phyloP scores from a whole-genome alignment of 2,329 filamentous ascomycete species.

The Alternaria arborescens region DNA sequence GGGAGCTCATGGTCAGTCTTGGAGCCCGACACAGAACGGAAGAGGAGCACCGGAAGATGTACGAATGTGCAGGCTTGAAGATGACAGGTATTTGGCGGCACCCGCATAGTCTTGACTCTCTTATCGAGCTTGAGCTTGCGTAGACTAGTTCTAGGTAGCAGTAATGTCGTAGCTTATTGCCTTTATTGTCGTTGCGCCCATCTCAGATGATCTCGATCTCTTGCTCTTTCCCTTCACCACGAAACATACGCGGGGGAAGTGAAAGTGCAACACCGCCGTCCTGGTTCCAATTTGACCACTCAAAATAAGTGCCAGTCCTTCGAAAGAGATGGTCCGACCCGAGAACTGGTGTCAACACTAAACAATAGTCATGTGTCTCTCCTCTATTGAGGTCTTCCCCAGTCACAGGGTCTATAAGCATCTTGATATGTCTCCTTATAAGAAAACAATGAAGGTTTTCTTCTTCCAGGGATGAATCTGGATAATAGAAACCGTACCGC shows the following conservation, averaged over 20 bases:
- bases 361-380: not conserved
- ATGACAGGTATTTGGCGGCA: conserved; percentile 32
- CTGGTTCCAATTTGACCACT: not conserved
- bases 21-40: conserved; percentile 36
- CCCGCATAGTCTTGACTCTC: conserved; percentile 29
- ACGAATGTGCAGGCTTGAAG: conserved; percentile 29
- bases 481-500: no score
- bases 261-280: no score
- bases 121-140: conserved; percentile 35
- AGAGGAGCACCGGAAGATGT: conserved; percentile 31
- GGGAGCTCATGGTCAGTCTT: conserved; percentile 36
- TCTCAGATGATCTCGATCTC: not conserved
- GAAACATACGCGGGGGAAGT: not conserved
- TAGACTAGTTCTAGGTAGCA: not conserved
- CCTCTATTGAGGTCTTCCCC: no score
- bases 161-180: not conserved
- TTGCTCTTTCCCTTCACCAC: not conserved
- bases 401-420: no score
- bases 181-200: no score
- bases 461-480: no score
- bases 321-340: not conserved
- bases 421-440: no score
- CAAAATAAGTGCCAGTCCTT: not conserved
- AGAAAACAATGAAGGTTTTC: no score
- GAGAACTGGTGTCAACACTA: not conserved